Conservation (phyloP, 2,329 filamentous ascomycete species). For the Hymenoscyphus salicellus region DNA sequence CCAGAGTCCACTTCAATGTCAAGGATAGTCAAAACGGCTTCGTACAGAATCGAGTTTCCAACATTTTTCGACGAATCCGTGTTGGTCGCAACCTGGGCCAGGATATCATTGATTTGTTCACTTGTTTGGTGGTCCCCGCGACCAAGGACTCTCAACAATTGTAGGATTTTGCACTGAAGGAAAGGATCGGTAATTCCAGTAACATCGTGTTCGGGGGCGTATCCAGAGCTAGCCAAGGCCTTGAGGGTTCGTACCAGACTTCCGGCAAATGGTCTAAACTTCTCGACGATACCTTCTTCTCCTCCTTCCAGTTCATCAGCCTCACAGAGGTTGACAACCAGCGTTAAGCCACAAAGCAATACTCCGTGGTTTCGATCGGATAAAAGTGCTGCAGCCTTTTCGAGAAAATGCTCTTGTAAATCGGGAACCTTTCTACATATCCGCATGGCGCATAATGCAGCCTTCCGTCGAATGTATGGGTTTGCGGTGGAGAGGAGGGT, state of each 20-base stretch:
- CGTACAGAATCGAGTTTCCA: slow-evolving; percentile 96
- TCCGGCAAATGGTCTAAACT: slow-evolving; percentile 83
- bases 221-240: slow-evolving; percentile 87
- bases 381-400: slow-evolving; percentile 84
- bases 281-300: slow-evolving; percentile 85
- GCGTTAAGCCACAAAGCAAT: slow-evolving; percentile 82
- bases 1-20: slow-evolving; percentile 98
- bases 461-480: slow-evolving; percentile 97
- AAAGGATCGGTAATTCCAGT: slow-evolving; percentile 98
- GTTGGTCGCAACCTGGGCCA: slow-evolving; percentile 96
- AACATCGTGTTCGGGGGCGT: slow-evolving; percentile 96
- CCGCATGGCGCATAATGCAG: slow-evolving; percentile 96
- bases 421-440: slow-evolving; percentile 98
- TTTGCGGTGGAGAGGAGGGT: slow-evolving; percentile 87
- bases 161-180: slow-evolving; percentile 92
- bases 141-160: slow-evolving; percentile 79
- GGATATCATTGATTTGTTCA: slow-evolving; percentile 97
- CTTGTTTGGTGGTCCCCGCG: slow-evolving; percentile 83
- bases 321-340: slow-evolving; percentile 90
- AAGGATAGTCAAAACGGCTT: slow-evolving; percentile 92
- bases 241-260: slow-evolving; percentile 87
- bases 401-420: slow-evolving; percentile 92
- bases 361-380: slow-evolving; percentile 96
- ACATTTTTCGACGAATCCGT: slow-evolving; percentile 98
- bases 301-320: slow-evolving; percentile 88